phyloP scores from a whole-genome alignment of 1,139 yeast genomes.

The Geotrichum fermentans region DNA sequence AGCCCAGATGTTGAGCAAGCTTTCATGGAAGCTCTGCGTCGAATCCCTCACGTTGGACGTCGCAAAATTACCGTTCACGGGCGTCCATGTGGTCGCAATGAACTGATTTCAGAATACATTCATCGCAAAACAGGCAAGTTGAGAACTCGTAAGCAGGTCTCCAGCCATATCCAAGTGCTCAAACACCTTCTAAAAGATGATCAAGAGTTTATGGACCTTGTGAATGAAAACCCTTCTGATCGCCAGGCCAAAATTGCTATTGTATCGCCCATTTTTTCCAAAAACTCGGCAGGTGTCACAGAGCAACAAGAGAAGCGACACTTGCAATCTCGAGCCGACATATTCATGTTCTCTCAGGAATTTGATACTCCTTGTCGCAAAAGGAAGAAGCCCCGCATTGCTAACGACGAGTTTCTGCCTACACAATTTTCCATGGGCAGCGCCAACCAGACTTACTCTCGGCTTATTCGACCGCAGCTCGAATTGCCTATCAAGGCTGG shows the following conservation, averaged over 20 bases:
- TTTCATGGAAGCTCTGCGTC: conserved; percentile 74
- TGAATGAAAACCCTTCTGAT: conserved; percentile 29
- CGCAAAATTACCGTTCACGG: conserved; percentile 82
- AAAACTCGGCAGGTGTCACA: conserved; percentile 21
- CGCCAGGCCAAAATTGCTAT: conserved; percentile 21
- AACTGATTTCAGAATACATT: conserved; percentile 81
- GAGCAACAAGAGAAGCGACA: conserved; percentile 15
- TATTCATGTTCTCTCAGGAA: conserved; percentile 7
- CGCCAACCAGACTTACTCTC: conserved; percentile 27
- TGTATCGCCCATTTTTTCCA: conserved; percentile 31
- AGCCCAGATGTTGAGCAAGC: conserved; percentile 77
- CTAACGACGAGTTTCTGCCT: conserved; percentile 16
- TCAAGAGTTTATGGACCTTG: conserved; percentile 38
- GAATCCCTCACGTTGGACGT: conserved; percentile 84
- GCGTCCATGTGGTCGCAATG: conserved; percentile 86
- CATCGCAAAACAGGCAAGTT: conserved; percentile 69
- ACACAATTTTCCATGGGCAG: conserved; percentile 29
- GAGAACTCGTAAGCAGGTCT: conserved; percentile 86
- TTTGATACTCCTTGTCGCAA: conserved; percentile 3
- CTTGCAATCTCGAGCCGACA: conserved; percentile 11
- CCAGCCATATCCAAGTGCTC: conserved; percentile 87
- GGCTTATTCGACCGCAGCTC: conserved; percentile 36
- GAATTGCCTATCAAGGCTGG: conserved; percentile 36
- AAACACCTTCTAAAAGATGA: conserved; percentile 65
- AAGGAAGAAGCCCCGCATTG: conserved; percentile 2